phyloP scores from a whole-genome alignment of 2,329 filamentous ascomycete genomes.

The Fusarium musae region DNA sequence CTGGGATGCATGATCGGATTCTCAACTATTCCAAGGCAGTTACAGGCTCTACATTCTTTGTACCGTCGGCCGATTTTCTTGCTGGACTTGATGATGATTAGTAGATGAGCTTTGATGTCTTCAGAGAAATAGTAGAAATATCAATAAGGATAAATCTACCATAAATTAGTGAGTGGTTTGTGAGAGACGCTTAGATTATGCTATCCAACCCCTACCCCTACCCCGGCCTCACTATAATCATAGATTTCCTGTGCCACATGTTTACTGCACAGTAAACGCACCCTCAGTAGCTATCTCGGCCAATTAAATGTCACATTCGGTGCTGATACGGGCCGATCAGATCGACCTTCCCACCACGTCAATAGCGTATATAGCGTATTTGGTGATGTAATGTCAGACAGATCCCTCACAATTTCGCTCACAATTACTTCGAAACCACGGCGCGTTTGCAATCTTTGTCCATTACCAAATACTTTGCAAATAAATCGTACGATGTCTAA shows the following conservation, averaged over 20 bases:
- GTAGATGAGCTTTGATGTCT: background rate
- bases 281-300: background rate
- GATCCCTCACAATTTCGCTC: background rate
- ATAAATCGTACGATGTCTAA: background rate
- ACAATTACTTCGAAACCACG: background rate
- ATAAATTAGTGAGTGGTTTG: background rate
- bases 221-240: background rate
- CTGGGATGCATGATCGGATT: constrained; percentile 64
- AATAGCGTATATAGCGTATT: background rate
- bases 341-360: background rate
- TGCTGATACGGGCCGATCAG: background rate
- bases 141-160: background rate
- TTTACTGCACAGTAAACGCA: background rate
- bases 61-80: constrained; percentile 47
- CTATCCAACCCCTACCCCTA: background rate
- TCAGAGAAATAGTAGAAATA: background rate
- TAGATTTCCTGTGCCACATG: background rate
- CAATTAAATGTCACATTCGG: background rate
- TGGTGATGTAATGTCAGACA: constrained; percentile 15
- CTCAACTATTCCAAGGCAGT: constrained; percentile 64
- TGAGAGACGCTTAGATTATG: background rate
- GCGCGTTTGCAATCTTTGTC: background rate
- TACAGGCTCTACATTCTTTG: constrained; percentile 66
- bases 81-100: constrained; percentile 6
- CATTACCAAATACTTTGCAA: background rate